phyloP scores from a whole-genome alignment of 345 rosid species.

The Microcos paniculata region DNA sequence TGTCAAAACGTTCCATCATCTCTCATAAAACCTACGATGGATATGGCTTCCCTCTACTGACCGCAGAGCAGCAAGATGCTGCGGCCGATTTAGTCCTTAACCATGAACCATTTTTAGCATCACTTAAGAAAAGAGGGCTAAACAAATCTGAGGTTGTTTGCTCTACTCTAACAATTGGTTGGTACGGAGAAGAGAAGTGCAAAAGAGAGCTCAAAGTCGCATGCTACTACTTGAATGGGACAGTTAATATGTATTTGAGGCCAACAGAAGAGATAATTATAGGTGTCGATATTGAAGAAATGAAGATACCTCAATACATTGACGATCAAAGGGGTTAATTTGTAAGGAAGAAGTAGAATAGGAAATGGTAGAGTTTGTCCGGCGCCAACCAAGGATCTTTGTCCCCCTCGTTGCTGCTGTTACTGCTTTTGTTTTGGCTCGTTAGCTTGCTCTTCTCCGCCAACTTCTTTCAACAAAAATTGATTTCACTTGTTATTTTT shows the following conservation, averaged over 20 bases:
- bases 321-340: no score
- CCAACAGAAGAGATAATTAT: slow-evolving; percentile 23
- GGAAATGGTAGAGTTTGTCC: no score
- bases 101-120: slow-evolving; percentile 28
- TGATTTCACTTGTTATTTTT: no score
- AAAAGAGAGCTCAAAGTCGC: slow-evolving; percentile 8
- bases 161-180: slow-evolving; percentile 24
- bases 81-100: slow-evolving; percentile 22
- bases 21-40: slow-evolving; percentile 21
- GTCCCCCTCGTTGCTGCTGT: no score
- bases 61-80: slow-evolving; percentile 8
- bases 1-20: no score
- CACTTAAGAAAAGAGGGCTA: slow-evolving; percentile 24
- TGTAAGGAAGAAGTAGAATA: no score
- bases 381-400: no score
- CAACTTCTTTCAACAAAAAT: no score
- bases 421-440: no score
- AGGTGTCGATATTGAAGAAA: slow-evolving; percentile 17
- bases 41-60: slow-evolving; percentile 29
- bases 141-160: slow-evolving; percentile 29
- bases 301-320: slow-evolving; percentile 8
- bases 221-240: slow-evolving; percentile 12
- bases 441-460: no score
- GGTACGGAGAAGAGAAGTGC: slow-evolving; percentile 29
- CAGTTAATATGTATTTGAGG: slow-evolving; percentile 16